phyloP scores from a whole-genome alignment of 495 filamentous ascomycete species.

The Cercophora sp. region DNA sequence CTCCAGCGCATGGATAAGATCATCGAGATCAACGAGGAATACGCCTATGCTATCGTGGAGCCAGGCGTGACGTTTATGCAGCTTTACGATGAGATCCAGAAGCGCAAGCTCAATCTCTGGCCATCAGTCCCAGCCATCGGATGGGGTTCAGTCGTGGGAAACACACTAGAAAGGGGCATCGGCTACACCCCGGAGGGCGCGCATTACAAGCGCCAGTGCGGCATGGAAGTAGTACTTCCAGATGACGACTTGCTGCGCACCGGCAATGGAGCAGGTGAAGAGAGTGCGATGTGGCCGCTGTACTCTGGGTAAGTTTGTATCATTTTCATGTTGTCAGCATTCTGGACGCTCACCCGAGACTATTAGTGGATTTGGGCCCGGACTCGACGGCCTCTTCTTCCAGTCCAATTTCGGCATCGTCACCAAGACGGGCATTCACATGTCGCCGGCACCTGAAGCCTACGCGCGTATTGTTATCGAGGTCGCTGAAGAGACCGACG shows the following conservation, averaged over 20 bases:
- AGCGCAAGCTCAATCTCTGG: slow-evolving; percentile 45
- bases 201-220: slow-evolving; percentile 43
- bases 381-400: slow-evolving; percentile 41
- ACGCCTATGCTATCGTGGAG: slow-evolving; percentile 47
- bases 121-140: slow-evolving; percentile 48
- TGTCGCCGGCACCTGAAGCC: slow-evolving; percentile 39
- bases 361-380: slow-evolving; percentile 33
- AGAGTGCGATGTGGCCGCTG: slow-evolving; percentile 23
- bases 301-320: no score
- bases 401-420: slow-evolving; percentile 44
- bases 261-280: slow-evolving; percentile 41
- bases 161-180: slow-evolving; percentile 38
- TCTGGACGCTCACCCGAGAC: no score
- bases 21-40: slow-evolving; percentile 49
- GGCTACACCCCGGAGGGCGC: slow-evolving; percentile 46
- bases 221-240: slow-evolving; percentile 48
- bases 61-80: slow-evolving; percentile 53
- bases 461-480: slow-evolving; percentile 42
- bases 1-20: slow-evolving; percentile 52
- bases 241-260: slow-evolving; percentile 43
- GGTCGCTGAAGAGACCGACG: slow-evolving; percentile 39
- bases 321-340: no score
- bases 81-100: slow-evolving; percentile 44
- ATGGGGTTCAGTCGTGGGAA: slow-evolving; percentile 53
- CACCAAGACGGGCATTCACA: slow-evolving; percentile 40